phyloP scores from a whole-genome alignment of 345 rosid genomes.

The Eucalyptus tenuipes region DNA sequence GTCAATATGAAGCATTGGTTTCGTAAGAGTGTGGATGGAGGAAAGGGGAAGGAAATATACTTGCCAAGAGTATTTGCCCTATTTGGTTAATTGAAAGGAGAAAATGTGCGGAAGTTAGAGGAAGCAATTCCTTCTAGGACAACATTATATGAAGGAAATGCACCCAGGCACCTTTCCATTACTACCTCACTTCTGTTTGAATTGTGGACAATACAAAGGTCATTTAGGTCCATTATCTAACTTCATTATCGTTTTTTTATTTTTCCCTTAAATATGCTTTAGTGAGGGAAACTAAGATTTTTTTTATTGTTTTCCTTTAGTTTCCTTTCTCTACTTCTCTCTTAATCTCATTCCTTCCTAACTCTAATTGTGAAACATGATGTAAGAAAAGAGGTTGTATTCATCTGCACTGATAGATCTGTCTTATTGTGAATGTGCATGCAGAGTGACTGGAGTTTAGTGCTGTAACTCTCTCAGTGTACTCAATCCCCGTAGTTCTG shows the following conservation, averaged over 20 bases:
- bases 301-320: background rate
- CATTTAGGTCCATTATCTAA: background rate
- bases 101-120: background rate
- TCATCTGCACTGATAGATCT: background rate
- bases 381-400: background rate
- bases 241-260: background rate
- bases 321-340: background rate
- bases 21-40: too few species aligned
- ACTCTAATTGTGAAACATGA: background rate
- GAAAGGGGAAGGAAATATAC: background rate
- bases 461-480: background rate
- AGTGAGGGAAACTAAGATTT: background rate
- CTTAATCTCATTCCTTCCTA: background rate
- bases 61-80: background rate
- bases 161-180: background rate
- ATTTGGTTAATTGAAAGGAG: background rate
- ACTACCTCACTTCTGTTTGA: background rate
- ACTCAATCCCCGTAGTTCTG: too few species aligned
- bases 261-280: background rate
- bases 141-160: background rate
- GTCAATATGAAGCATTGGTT: too few species aligned
- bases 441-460: background rate
- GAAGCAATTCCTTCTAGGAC: background rate
- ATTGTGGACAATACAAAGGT: background rate
- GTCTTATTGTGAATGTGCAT: background rate